These are phyloP conservation scores for Alternaria longipes DNA, from an alignment of 2,329 filamentous ascomycete species.

Conservation along the genomic window DNA sequence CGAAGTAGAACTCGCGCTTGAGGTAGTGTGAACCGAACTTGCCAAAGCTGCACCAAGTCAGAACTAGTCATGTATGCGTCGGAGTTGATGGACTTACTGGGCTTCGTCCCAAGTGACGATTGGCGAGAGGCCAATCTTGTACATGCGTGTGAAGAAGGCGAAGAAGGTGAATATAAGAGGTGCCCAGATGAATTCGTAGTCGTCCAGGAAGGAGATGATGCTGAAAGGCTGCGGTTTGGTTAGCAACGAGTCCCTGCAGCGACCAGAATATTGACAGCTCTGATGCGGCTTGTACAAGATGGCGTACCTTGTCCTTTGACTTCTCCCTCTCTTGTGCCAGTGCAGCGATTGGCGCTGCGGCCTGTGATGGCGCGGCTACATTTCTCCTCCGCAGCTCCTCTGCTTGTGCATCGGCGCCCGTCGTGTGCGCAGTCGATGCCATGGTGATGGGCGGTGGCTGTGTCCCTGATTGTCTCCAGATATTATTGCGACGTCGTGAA, in stretches of 20 bases:
- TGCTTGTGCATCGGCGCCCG: conserved; percentile 53
- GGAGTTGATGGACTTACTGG: conserved; percentile 62
- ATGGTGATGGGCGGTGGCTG: conserved; percentile 28
- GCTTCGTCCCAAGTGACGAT: conserved; percentile 82
- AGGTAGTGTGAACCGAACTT: conserved; percentile 99
- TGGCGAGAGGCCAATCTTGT: conserved; percentile 72
- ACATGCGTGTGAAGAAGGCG: conserved; percentile 73
- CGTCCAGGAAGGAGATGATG: conserved; percentile 69
- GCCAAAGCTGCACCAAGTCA: conserved; percentile 71
- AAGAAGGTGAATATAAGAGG: conserved; percentile 70
- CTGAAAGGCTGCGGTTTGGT: conserved; percentile 56
- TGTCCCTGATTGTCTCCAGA: neutral
- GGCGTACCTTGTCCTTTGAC: conserved; percentile 58
- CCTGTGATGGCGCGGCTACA: conserved; percentile 43
- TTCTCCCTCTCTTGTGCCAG: conserved; percentile 54
- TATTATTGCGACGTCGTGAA: conserved; percentile 8
- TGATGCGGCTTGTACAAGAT: neutral
- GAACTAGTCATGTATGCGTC: conserved; percentile 12
- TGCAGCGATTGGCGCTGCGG: conserved; percentile 40
- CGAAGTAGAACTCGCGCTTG: conserved; percentile 99
- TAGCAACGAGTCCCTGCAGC: conserved; percentile 22
- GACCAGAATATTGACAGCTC: conserved; percentile 10
- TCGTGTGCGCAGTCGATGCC: conserved; percentile 45
- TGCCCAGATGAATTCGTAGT: conserved; percentile 70
- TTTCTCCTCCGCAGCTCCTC: conserved; percentile 59